Conservation (phyloP, 768 basidiomycete genomes). For the Suillus decipiens region DNA sequence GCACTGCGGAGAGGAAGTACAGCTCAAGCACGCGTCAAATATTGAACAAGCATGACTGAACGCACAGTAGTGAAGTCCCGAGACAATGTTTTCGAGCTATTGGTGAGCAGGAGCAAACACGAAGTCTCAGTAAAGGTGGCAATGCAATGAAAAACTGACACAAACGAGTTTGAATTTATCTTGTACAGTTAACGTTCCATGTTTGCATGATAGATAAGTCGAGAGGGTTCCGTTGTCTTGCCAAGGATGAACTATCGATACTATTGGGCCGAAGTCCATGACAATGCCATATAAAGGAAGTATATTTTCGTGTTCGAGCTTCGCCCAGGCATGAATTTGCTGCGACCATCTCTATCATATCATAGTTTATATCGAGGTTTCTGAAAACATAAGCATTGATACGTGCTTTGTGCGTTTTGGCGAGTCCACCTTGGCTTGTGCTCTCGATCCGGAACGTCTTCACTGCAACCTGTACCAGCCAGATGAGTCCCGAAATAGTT, state of each 20-base stretch:
- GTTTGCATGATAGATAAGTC: slow-evolving; percentile 13
- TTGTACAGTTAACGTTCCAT: slow-evolving; percentile 19
- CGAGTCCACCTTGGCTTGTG: slow-evolving; percentile 5
- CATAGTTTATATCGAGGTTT: not conserved
- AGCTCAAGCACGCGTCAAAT: not conserved
- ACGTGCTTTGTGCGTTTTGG: slow-evolving; percentile 5
- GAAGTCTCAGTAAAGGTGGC: not conserved
- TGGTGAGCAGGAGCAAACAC: not conserved
- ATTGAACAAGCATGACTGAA: not conserved
- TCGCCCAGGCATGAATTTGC: slow-evolving; percentile 24
- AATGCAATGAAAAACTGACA: not conserved
- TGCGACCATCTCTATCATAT: slow-evolving; percentile 18
- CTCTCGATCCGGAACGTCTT: slow-evolving; percentile 10
- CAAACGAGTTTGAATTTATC: slow-evolving; percentile 24
- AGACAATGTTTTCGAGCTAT: slow-evolving; percentile 8
- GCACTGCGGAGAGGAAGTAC: not conserved
- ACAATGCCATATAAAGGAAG: slow-evolving; percentile 21
- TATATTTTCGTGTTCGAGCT: slow-evolving; percentile 24
- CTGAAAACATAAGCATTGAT: not conserved
- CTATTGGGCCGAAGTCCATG: slow-evolving; percentile 23
- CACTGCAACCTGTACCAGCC: slow-evolving; percentile 7
- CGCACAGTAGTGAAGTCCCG: slow-evolving; percentile 8
- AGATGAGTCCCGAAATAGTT: not conserved
- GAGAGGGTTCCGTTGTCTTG: slow-evolving; percentile 20
- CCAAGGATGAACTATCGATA: slow-evolving; percentile 26